A percentile compares a stretch with the other conserved stretches of the same genome.
Evolutionary conservation across 768 basidiomycete genomes (phyloP).

Genomic region (Termitomyces sp.): DNA sequence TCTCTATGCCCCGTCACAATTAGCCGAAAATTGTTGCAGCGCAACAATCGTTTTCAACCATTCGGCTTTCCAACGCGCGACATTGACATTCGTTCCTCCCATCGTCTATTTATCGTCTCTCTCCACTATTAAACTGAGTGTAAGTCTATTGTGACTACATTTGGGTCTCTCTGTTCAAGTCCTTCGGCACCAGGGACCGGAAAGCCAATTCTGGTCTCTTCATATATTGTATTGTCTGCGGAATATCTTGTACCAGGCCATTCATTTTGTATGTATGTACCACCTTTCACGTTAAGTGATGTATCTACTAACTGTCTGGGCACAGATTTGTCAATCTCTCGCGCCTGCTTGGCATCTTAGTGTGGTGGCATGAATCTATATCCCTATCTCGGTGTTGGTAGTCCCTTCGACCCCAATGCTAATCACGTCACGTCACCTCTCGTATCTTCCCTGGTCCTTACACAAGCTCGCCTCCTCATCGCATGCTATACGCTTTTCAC

Average conservation of each 20-base stretch:
- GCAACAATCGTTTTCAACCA: not conserved
- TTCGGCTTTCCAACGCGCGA: not conserved
- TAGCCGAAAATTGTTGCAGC: not conserved
- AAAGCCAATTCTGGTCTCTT: not conserved
- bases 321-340: not conserved
- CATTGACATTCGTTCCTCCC: not conserved
- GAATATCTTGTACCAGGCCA: not conserved
- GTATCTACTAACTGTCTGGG: too few species aligned
- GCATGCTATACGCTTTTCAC: conserved; percentile 49
- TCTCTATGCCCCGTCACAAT: not conserved
- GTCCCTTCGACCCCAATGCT: not conserved
- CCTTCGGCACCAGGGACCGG: not conserved
- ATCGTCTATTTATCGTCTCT: not conserved
- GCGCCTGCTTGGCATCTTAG: not conserved
- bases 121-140: not conserved
- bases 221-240: not conserved
- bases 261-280: not conserved
- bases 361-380: not conserved
- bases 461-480: conserved; percentile 39
- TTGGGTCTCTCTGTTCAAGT: not conserved
- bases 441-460: conserved; percentile 29
- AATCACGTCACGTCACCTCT: not conserved
- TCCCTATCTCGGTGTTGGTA: not conserved
- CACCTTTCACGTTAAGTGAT: not conserved
- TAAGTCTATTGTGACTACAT: not conserved